Percentiles rank a stretch among this genome's conserved stretches.
Evolutionary conservation across 768 basidiomycete species (phyloP).

Genomic region (Dioszegia crocea): DNA sequence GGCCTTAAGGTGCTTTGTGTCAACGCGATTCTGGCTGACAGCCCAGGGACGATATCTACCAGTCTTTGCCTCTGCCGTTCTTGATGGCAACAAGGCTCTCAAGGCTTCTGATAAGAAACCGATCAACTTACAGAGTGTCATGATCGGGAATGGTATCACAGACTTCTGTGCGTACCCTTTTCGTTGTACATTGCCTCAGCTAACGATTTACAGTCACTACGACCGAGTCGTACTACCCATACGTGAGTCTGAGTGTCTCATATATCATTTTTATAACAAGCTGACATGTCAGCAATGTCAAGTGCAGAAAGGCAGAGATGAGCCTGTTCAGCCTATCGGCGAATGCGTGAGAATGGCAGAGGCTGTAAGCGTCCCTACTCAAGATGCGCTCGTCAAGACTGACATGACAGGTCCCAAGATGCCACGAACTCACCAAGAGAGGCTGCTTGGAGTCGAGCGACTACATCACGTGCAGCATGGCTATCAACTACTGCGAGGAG

Average conservation of each 20-base stretch:
- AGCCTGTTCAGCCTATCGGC: slow-evolving; percentile 34
- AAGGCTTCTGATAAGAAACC: slow-evolving; percentile 55
- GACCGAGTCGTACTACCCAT: slow-evolving; percentile 41
- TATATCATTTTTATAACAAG: no score
- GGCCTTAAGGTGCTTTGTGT: neutral
- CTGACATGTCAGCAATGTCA: slow-evolving; percentile 40
- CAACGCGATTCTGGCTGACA: neutral
- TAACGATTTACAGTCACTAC: slow-evolving; percentile 17
- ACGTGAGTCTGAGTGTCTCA: slow-evolving; percentile 32
- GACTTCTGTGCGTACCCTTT: slow-evolving; percentile 28
- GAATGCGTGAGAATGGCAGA: slow-evolving; percentile 45
- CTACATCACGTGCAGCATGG: slow-evolving; percentile 63
- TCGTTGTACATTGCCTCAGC: neutral
- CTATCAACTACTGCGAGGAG: slow-evolving; percentile 62
- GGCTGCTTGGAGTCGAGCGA: slow-evolving; percentile 67
- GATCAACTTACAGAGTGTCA: slow-evolving; percentile 66
- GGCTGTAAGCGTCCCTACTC: slow-evolving; percentile 19
- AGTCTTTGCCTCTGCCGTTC: slow-evolving; percentile 67
- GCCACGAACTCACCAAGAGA: slow-evolving; percentile 58
- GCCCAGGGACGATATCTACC: slow-evolving; percentile 48
- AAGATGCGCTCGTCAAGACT: neutral
- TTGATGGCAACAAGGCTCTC: slow-evolving; percentile 64
- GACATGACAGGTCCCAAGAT: slow-evolving; percentile 59
- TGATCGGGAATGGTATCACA: slow-evolving; percentile 61
- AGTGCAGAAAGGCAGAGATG: slow-evolving; percentile 28